Conservation (phyloP, 2,329 filamentous ascomycete genomes). For the Dactylonectria estremocensis region DNA sequence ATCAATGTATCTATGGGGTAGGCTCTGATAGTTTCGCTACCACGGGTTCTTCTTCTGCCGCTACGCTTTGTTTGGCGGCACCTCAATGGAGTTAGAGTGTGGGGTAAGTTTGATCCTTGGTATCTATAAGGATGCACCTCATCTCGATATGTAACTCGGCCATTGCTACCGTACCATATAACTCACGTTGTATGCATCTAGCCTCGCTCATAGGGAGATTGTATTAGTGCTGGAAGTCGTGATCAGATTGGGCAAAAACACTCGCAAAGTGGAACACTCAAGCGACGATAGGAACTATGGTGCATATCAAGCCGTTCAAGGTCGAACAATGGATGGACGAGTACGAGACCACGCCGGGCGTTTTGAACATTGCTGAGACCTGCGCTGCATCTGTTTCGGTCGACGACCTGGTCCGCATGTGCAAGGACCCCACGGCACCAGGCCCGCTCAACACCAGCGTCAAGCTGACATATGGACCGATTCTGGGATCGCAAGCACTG, state of each 20-base stretch:
- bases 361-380: conserved; percentile 84
- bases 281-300: conserved; percentile 58
- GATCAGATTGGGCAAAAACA: background rate
- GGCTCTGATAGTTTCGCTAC: conserved; percentile 5
- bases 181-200: background rate
- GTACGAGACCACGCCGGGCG: conserved; percentile 69
- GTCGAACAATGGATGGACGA: conserved; percentile 82
- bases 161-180: background rate
- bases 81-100: background rate
- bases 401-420: conserved; percentile 74
- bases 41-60: background rate
- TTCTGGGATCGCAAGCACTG: conserved; percentile 76
- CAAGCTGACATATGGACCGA: conserved; percentile 81
- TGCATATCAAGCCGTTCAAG: conserved; percentile 72
- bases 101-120: background rate
- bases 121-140: background rate
- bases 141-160: background rate
- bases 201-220: background rate
- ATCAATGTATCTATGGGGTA: background rate
- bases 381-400: conserved; percentile 83
- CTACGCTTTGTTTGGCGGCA: conserved; percentile 6
- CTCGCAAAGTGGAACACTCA: background rate
- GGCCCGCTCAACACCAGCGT: conserved; percentile 64
- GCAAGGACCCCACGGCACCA: conserved; percentile 64
- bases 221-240: background rate